These are phyloP conservation scores for Atkinsonella hypoxylon DNA, from an alignment of 2,329 filamentous ascomycete genomes.

Conservation along the genomic window DNA sequence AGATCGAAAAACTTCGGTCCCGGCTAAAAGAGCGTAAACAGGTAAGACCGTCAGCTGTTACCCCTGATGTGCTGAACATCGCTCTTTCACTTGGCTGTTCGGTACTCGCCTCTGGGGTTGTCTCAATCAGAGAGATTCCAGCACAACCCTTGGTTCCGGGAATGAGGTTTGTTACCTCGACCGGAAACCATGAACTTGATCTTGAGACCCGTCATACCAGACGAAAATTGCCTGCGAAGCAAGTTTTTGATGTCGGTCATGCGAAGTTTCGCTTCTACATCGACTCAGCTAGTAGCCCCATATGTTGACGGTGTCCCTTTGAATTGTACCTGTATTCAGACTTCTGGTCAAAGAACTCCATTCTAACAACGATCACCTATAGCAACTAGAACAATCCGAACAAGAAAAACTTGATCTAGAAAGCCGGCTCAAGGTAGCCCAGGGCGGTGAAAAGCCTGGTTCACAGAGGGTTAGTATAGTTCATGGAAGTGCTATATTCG, in stretches of 20 bases:
- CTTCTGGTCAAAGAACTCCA: background rate
- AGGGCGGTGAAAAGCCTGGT: slow-evolving; percentile 35
- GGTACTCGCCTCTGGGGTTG: background rate
- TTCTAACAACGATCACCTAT: slow-evolving; percentile 4
- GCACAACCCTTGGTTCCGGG: too few species aligned
- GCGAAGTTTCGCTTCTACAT: background rate
- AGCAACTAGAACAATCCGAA: slow-evolving; percentile 49
- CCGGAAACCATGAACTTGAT: background rate
- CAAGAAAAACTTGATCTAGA: slow-evolving; percentile 44
- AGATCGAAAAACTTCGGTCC: slow-evolving; percentile 45
- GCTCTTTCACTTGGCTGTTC: background rate
- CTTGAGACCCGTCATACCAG: background rate
- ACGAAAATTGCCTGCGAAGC: background rate
- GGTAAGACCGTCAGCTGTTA: slow-evolving; percentile 30
- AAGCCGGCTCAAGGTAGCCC: slow-evolving; percentile 39
- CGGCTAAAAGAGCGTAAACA: slow-evolving; percentile 45
- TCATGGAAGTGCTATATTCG: background rate
- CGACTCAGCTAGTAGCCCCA: background rate
- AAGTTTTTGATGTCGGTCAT: background rate
- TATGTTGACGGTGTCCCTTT: background rate
- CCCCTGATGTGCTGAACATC: background rate
- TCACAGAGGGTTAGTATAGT: slow-evolving; percentile 38
- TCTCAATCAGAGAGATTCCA: background rate
- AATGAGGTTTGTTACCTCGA: too few species aligned
- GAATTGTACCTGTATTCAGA: background rate